Conservation (phyloP, 2,329 filamentous ascomycete species). For the Cordyceps pruinosa region DNA sequence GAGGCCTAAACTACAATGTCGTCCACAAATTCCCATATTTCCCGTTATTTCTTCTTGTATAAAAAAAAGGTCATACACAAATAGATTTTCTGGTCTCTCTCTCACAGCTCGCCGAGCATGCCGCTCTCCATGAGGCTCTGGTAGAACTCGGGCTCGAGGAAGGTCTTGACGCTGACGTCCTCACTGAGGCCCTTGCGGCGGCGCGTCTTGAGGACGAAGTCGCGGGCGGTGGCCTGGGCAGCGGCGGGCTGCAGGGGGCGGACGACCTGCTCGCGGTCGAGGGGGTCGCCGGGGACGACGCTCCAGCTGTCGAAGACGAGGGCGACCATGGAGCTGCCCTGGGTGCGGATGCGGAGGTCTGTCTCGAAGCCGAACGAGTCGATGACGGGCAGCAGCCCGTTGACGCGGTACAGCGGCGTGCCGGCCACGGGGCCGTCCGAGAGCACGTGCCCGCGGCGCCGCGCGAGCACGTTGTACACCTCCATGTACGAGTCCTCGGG, state of each 20-base stretch:
- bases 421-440: conserved; percentile 92
- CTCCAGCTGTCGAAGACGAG: conserved; percentile 95
- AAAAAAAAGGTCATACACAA: neutral
- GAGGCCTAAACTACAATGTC: neutral
- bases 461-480: conserved; percentile 85
- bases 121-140: conserved; percentile 82
- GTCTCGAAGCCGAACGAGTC: conserved; percentile 98
- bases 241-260: conserved; percentile 80
- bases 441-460: conserved; percentile 84
- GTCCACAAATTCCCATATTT: neutral
- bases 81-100: neutral
- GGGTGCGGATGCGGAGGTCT: conserved; percentile 89
- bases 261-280: conserved; percentile 78
- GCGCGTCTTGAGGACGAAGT: conserved; percentile 95
- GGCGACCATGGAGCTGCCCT: conserved; percentile 83
- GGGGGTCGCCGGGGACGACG: conserved; percentile 89
- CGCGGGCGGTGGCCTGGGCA: conserved; percentile 82
- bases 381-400: conserved; percentile 88
- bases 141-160: conserved; percentile 91
- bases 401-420: conserved; percentile 87
- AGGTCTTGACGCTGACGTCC: conserved; percentile 92
- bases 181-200: conserved; percentile 89
- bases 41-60: neutral
- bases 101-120: conserved; percentile 57
- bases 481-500: conserved; percentile 82